Evolutionary conservation across 1,139 yeast genomes (phyloP).

Genomic region (Hyphopichia buzzinii): DNA sequence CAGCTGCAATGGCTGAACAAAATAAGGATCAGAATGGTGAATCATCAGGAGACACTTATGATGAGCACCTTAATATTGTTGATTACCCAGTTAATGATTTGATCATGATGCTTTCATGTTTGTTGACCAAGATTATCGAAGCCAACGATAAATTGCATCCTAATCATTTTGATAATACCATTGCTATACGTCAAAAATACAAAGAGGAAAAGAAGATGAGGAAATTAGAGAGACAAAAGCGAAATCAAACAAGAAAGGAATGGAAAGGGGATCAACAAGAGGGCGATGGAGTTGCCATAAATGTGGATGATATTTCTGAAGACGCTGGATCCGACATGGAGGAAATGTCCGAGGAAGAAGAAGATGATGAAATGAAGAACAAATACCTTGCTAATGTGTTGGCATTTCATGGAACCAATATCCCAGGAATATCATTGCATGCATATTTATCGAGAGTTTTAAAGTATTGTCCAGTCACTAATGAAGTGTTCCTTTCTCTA

Average conservation of each 20-base stretch:
- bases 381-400: conserved; percentile 70
- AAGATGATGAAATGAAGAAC: conserved; percentile 48
- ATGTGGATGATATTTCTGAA: conserved; percentile 12
- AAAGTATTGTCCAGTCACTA: conserved; percentile 96
- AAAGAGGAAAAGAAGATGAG: conserved; percentile 36
- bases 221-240: conserved; percentile 16
- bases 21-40: background rate
- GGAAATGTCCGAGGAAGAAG: conserved; percentile 33
- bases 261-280: conserved; percentile 7
- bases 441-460: conserved; percentile 87
- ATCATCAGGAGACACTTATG: conserved; percentile 12
- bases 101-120: conserved; percentile 78
- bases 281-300: conserved; percentile 9
- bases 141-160: conserved; percentile 89
- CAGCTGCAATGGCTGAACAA: conserved; percentile 6
- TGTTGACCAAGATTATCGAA: conserved; percentile 81
- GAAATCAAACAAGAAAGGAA: conserved; percentile 14
- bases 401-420: conserved; percentile 93
- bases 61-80: conserved; percentile 73
- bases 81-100: conserved; percentile 81
- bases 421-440: conserved; percentile 89
- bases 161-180: conserved; percentile 57
- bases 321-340: conserved; percentile 16
- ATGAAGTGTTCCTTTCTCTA: conserved; percentile 87
- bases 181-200: conserved; percentile 44